Base-by-base conservation (phyloP, 2,329 filamentous ascomycete species). In the Neophaeococcomyces mojaviensis region DNA sequence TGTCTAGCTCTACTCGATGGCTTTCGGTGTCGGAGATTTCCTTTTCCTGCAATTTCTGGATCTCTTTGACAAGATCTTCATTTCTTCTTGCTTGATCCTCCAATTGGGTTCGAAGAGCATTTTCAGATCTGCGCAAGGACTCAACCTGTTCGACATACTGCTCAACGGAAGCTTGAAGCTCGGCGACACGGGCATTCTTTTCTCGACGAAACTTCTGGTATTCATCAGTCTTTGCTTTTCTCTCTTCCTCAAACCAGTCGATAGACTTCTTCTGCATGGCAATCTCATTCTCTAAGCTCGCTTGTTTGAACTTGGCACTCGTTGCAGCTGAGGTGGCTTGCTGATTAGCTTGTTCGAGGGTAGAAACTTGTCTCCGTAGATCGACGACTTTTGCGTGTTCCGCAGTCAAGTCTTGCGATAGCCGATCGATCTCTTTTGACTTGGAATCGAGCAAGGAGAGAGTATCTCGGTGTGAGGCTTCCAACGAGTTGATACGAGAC, bases 161-260 rank as follows among this genome's bases (percentile, higher is more conserved):
- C 56, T 97, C 90, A 55, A 90, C 86, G 50, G 85, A 79, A 44
- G 88, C 85, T 65, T 96, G 86, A 22, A 98, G 78, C 59, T 94
- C 86, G 7, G 88, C 79, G 56, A 97, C 87, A 32, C 86, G 84
- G 1, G 88, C 83, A 52, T 86, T 86, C 73, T 96, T 97, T 62
- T 98, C 92, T 62, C 95, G 97, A 52, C 92, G 81, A 66, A 86
- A 90, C 60, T 89, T 95, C 55, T 90, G 78, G 39, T 88, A 81
- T 62, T 98, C 92, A 7, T 82, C 79, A 51, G 79, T 83, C 68
- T 95, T 94, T 0, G 86, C 89, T 70, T 94, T 90, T 18, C 97
- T 76, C 64, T 98, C 92, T 34, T 76, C 81, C 60, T 96, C 88
- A 46, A 92, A 84, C 86, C 88, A 98, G 58, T 97, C 90, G 54